Evolutionary conservation across 257 asterid genomes (phyloP).

Genomic region (Vinca minor): DNA sequence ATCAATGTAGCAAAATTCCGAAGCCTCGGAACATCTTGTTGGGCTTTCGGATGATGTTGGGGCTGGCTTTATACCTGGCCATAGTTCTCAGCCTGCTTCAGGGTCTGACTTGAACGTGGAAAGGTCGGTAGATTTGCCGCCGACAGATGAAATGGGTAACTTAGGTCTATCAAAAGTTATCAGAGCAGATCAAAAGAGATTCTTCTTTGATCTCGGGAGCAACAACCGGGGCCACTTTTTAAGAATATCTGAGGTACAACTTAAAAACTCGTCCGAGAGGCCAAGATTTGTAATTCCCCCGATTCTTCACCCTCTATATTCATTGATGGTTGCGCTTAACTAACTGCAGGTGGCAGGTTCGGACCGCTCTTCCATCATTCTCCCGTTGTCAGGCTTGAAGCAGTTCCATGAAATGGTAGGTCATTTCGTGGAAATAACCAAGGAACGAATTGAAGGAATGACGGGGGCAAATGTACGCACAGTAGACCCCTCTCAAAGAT

Average conservation of each 20-base stretch:
- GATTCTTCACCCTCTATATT: neutral
- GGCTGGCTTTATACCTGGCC: conserved; percentile 92
- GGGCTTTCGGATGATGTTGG: conserved; percentile 98
- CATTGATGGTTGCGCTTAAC: neutral
- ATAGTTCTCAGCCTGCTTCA: conserved; percentile 64
- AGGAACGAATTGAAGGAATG: conserved; percentile 79
- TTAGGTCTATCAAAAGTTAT: conserved; percentile 79
- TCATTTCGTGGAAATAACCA: conserved; percentile 84
- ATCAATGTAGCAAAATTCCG: conserved; percentile 46
- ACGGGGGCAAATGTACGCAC: conserved; percentile 77
- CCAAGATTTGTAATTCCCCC: no score
- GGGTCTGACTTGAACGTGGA: conserved; percentile 53
- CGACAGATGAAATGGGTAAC: conserved; percentile 51
- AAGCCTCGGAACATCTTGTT: conserved; percentile 59
- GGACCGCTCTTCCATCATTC: conserved; percentile 95
- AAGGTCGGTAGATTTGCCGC: conserved; percentile 63
- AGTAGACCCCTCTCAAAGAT: conserved; percentile 82
- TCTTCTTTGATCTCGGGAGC: conserved; percentile 95
- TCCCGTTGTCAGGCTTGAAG: conserved; percentile 85
- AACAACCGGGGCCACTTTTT: conserved; percentile 92
- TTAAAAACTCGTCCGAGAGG: neutral
- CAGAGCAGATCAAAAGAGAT: conserved; percentile 91
- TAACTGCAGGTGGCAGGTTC: conserved; percentile 82
- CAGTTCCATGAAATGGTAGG: conserved; percentile 94
- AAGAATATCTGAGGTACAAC: conserved; percentile 88